phyloP scores from a whole-genome alignment of 2,329 filamentous ascomycete species.

The Plenodomus lindquistii region DNA sequence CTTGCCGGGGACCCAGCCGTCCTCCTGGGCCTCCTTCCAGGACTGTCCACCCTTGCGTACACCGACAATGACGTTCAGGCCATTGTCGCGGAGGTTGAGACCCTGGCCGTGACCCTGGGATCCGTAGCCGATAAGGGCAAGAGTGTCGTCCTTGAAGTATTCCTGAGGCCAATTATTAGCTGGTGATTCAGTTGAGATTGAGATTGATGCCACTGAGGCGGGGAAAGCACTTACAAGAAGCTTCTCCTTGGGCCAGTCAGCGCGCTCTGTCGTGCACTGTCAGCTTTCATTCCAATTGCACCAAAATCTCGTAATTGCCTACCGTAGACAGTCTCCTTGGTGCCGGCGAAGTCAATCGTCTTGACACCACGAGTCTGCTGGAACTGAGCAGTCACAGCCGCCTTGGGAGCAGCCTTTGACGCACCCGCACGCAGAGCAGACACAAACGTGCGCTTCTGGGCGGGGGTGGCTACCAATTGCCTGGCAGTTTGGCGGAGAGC shows the following conservation, averaged over 20 bases:
- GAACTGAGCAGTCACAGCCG: conserved; percentile 53
- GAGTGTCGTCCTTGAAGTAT: conserved; percentile 99
- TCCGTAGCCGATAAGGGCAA: conserved; percentile 97
- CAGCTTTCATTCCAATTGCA: conserved; percentile 27
- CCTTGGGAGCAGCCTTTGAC: conserved; percentile 51
- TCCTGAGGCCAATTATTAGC: conserved; percentile 62
- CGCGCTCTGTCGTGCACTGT: conserved; percentile 70
- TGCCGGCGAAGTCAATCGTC: conserved; percentile 98
- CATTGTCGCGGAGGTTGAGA: conserved; percentile 99
- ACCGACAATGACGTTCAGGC: conserved; percentile 97
- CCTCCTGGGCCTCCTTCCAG: conserved; percentile 95
- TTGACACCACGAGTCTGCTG: conserved; percentile 86
- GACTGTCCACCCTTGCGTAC: conserved; percentile 98
- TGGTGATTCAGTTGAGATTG: conserved; percentile 7
- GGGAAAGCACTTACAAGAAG: conserved; percentile 72
- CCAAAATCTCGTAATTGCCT: conserved; percentile 37
- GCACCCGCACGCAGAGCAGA: conserved; percentile 55
- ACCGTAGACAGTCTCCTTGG: conserved; percentile 95
- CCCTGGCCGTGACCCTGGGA: conserved; percentile 99
- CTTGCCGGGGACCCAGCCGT: conserved; percentile 97
- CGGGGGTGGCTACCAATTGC: conserved; percentile 56
- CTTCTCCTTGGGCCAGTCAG: conserved; percentile 98
- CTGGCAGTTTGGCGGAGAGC: conserved; percentile 62
- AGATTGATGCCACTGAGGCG: conserved; percentile 19
- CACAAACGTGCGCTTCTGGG: conserved; percentile 62